Base-by-base conservation (phyloP, 306 rosid genomes). In the Prunus mongolica region DNA sequence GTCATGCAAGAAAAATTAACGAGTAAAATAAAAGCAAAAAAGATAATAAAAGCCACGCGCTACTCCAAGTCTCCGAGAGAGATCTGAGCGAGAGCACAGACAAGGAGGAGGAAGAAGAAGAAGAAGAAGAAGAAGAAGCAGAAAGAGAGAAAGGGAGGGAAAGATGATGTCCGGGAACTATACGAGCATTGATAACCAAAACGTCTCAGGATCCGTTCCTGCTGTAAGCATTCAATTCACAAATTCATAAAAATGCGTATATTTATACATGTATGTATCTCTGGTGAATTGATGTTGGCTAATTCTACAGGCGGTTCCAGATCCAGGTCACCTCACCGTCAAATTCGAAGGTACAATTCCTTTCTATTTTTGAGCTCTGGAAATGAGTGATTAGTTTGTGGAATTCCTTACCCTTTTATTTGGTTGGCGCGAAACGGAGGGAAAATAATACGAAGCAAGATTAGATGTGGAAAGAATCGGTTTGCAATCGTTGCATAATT, bases 101-200 rank as follows among this genome's bases (percentile, higher is more conserved):
- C 67, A 4, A 63, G 7, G 73, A 32, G 19, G 78, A 41, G 18
- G 72, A 58, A 63, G 66, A 49, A 24, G 25, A 13, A 19, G 14
- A 46, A 24, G 25, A 13, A 19, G 14, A 46, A 46, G 16, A 14
- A 49, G 18, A 5, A 14, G 56, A 46, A 20, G 72, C 30, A 62
- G 50, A 65, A 46, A 78, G 61, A 30, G 24, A 27, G 67, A 20
- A 27, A 41, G 20, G 25, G 32, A 41, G 20, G 32, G 27, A 65
- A 89, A 85, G 84, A 94, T 94, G 98, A 94, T 94, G 98, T 79
- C 97, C 12, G 98, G 98, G 52, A 89, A 86, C 15, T 94, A 92
- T n/a, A 88, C 95, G 3, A 67, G 88, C 55, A 76, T 94, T 67
- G 97, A 92, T 75, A 82, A 87, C 74, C 89, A 91, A 50, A 85